These are phyloP conservation scores for Uronychia setigera DNA, from an alignment of 73 alveolate genomes.

Conservation along the genomic window DNA sequence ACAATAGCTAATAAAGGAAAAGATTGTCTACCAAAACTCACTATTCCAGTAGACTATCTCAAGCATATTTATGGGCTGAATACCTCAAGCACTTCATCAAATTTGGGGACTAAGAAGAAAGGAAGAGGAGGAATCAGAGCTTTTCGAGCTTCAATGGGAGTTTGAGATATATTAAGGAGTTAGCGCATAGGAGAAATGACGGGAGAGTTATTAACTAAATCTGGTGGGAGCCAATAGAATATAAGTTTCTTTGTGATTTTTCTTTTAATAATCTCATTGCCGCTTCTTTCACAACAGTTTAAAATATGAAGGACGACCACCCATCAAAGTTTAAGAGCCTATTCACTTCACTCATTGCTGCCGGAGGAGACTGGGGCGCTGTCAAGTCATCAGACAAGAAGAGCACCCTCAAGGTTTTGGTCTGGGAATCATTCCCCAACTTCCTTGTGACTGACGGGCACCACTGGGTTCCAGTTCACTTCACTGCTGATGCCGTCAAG, in stretches of 20 bases:
- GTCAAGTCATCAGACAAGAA: conserved; percentile 10
- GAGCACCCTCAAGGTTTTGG: conserved; percentile 42
- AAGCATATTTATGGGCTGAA: not conserved
- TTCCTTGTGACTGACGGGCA: conserved; percentile 57
- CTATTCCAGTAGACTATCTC: not conserved
- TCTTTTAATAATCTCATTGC: not conserved
- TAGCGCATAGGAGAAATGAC: not conserved
- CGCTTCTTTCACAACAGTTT: not conserved
- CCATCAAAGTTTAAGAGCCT: not conserved
- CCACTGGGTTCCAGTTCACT: conserved; percentile 40
- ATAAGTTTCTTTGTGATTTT: not conserved
- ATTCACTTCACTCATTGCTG: not conserved
- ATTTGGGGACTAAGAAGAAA: not conserved
- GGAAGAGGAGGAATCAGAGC: not conserved
- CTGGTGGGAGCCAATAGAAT: conserved; percentile 2
- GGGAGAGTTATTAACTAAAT: not conserved
- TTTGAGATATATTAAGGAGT: not conserved
- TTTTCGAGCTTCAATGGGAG: too few species aligned
- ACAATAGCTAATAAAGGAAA: too few species aligned
- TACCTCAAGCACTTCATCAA: not conserved
- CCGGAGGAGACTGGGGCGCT: conserved; percentile 4
- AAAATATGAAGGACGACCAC: not conserved
- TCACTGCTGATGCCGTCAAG: conserved; percentile 51
- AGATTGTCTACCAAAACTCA: not conserved
- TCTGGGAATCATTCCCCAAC: conserved; percentile 38